Percentiles rank a stretch among this genome's conserved stretches.
These are phyloP conservation scores for Phaeodactylum tricornutum DNA, from an alignment of 108 stramenopile genomes.

Conservation along the genomic window DNA sequence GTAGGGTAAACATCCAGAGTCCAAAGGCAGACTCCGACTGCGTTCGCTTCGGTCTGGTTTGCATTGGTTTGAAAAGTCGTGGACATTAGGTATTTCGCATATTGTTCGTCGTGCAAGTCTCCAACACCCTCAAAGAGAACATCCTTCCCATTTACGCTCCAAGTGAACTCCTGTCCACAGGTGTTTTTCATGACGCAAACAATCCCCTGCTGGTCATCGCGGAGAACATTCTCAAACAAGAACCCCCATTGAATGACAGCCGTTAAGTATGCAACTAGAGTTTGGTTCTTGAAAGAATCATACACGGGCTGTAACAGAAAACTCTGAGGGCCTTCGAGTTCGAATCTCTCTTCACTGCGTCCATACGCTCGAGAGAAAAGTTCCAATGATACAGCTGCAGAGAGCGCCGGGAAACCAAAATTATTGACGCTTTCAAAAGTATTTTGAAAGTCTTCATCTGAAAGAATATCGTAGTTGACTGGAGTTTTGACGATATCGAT, in stretches of 20 bases:
- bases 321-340: too few relatives aligned
- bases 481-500: too few relatives aligned
- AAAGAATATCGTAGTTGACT: too few relatives aligned
- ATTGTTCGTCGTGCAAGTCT: slow-evolving; percentile 43
- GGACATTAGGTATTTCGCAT: slow-evolving; percentile 5
- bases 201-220: slow-evolving; percentile 1
- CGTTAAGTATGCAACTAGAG: not conserved
- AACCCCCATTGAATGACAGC: not conserved
- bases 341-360: too few relatives aligned
- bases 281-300: not conserved
- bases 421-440: too few relatives aligned
- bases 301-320: not conserved
- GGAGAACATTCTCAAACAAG: not conserved
- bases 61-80: slow-evolving; percentile 8
- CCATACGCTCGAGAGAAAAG: too few relatives aligned
- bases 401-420: too few relatives aligned
- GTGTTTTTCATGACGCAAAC: not conserved
- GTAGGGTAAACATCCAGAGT: slow-evolving; percentile 4
- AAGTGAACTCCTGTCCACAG: slow-evolving; percentile 11
- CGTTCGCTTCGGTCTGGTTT: slow-evolving; percentile 2
- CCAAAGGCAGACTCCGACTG: slow-evolving; percentile 2
- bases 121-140: not conserved
- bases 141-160: not conserved
- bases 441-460: too few relatives aligned
- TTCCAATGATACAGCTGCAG: too few relatives aligned